Evolutionary conservation across 306 rosid species (phyloP).

Genomic region (Fragaria iinumae): DNA sequence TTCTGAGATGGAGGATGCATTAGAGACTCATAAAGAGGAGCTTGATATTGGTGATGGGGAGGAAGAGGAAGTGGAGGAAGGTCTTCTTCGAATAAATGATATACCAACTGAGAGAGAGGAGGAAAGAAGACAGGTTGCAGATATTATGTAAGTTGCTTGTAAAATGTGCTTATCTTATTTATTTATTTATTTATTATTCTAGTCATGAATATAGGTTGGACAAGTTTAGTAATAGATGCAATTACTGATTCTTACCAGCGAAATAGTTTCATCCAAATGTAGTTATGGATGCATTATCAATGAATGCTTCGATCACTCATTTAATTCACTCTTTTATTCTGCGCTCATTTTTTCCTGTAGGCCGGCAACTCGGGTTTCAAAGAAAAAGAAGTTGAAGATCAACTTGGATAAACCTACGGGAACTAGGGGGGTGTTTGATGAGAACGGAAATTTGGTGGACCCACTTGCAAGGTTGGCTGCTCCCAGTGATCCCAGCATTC

Average conservation of each 20-base stretch:
- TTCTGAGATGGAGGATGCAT: slow-evolving; percentile 35
- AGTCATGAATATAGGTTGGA: neutral
- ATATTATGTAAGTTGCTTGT: slow-evolving; percentile 42
- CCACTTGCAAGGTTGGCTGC: slow-evolving; percentile 80
- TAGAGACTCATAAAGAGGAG: slow-evolving; percentile 40
- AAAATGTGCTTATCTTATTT: neutral
- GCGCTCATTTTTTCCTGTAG: slow-evolving; percentile 35
- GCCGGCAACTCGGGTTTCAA: slow-evolving; percentile 50
- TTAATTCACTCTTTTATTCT: neutral
- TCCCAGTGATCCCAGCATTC: slow-evolving; percentile 30
- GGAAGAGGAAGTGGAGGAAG: slow-evolving; percentile 38
- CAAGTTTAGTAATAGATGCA: neutral
- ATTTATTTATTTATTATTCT: slow-evolving; percentile 9
- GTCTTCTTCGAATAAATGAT: slow-evolving; percentile 36
- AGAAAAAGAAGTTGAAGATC: slow-evolving; percentile 88
- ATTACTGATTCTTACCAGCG: neutral
- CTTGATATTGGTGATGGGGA: slow-evolving; percentile 36
- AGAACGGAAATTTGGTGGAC: slow-evolving; percentile 70
- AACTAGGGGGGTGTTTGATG: slow-evolving; percentile 78
- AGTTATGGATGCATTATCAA: neutral
- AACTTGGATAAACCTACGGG: slow-evolving; percentile 75
- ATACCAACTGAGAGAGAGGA: slow-evolving; percentile 30
- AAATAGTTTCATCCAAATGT: neutral
- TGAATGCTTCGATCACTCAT: neutral
- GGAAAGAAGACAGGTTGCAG: slow-evolving; percentile 40